phyloP scores from a whole-genome alignment of 352 stramenopile genomes.

The Phytophthora syringae region DNA sequence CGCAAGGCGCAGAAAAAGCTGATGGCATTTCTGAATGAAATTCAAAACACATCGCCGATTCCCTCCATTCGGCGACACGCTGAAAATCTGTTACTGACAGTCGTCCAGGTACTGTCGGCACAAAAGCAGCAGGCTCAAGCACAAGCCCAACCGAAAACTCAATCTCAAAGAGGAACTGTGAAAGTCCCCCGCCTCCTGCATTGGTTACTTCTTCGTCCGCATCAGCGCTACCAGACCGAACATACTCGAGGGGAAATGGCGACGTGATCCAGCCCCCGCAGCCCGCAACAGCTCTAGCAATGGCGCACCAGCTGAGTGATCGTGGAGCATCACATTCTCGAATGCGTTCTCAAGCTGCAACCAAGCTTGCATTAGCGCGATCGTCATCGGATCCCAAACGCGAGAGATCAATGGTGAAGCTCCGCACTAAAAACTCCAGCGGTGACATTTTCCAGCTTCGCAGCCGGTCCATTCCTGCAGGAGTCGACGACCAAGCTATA shows the following conservation, averaged over 20 bases:
- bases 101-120: conserved; percentile 63
- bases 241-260: conserved; percentile 12
- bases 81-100: conserved; percentile 69
- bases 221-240: conserved; percentile 29
- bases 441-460: conserved; percentile 65
- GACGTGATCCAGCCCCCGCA: conserved; percentile 26
- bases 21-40: conserved; percentile 73
- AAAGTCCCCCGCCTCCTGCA: conserved; percentile 27
- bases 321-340: conserved; percentile 36
- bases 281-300: conserved; percentile 31
- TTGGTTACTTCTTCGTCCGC: conserved; percentile 43
- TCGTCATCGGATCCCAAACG: conserved; percentile 82
- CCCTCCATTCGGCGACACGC: conserved; percentile 78
- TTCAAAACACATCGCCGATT: conserved; percentile 78
- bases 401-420: conserved; percentile 67
- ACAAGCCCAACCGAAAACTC: conserved; percentile 19
- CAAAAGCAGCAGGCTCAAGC: conserved; percentile 54
- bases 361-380: conserved; percentile 72
- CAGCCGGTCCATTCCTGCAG: conserved; percentile 36
- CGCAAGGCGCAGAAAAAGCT: conserved; percentile 80
- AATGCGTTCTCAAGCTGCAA: conserved; percentile 58
- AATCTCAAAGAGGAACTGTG: conserved; percentile 18
- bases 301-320: conserved; percentile 40
- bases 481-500: conserved; percentile 28
- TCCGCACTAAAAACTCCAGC: conserved; percentile 59